Base-by-base conservation (phyloP, 495 filamentous ascomycete species). In the Penicillium macrosclerotiorum region DNA sequence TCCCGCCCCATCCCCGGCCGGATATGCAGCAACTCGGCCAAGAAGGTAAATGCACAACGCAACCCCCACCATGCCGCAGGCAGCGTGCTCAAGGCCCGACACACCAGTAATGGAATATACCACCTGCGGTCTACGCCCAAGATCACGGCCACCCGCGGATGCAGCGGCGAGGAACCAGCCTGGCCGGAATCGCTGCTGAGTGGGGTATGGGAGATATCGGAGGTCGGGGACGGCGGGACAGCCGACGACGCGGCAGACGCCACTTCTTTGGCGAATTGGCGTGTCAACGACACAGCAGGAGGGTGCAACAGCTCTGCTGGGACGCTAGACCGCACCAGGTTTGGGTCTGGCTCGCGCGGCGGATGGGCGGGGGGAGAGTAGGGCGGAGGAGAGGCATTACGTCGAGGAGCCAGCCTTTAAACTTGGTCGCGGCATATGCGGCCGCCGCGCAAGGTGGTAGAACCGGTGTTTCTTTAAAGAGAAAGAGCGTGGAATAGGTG, bases 61-160 rank as follows among this genome's bases (percentile, higher is more conserved):
- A 83, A 52, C n/a, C 78, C 79, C 78, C 80, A 82, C 78, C 75
- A 83, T 30, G 71, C 74, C 8, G 80, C 75, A 3, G 80, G 80
- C 24, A 69, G 69, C 8, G 79, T 82, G 41, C 75, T 80, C 53
- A 85, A 56, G 8, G 80, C 80, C 13, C 83, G 76, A 40, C 79
- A 80, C 30, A 84, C 67, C 4, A 85, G 62, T 36, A 86, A 63
- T 6, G 83, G 83, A 29, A 84, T 61, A 58, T 84, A 76, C 74
- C 82, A 86, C 44, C 72, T 73, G 44, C 70, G 72, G 33, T 78
- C 77, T 4, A 86, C 78, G 3, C 82, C 83, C 8, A 86, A 61
- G 25, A 86, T 71, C 37, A 84, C 79, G 17, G 83, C 83, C 25
- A 85, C 77, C 9, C 81, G 79, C 4, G 83, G 83, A 57, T 84